Percentiles rank a stretch among this genome's conserved stretches.
phyloP scores from a whole-genome alignment of 192 early-diverging fungal genomes.

The Nowakowskiella sp. region DNA sequence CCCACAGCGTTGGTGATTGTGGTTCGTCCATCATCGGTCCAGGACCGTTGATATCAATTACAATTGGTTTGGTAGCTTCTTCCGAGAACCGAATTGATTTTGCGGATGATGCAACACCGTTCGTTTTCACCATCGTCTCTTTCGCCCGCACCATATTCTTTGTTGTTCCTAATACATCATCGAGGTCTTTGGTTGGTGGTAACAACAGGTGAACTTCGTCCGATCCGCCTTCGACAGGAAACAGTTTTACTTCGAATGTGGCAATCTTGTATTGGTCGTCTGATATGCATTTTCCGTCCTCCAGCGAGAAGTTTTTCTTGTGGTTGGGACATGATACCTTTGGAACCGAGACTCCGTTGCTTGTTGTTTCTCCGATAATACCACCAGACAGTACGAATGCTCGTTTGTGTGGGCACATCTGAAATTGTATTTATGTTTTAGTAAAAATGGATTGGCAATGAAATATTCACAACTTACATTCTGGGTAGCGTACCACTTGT shows the following conservation, averaged over 20 bases:
- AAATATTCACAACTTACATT: slow-evolving; percentile 28
- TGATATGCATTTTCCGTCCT: slow-evolving; percentile 42
- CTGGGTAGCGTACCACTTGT: slow-evolving; percentile 61
- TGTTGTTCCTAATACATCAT: slow-evolving; percentile 43
- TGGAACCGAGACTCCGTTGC: slow-evolving; percentile 19
- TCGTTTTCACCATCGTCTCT: too few species aligned
- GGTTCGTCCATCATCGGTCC: too few species aligned
- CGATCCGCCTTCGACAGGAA: too few species aligned
- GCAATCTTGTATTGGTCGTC: slow-evolving; percentile 34
- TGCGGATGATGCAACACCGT: too few species aligned
- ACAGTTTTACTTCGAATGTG: slow-evolving; percentile 56
- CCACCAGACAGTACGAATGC: slow-evolving; percentile 57
- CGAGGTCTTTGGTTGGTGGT: slow-evolving; percentile 33
- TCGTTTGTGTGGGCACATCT: slow-evolving; percentile 69
- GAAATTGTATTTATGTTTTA: background rate
- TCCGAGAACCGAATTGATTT: too few species aligned
- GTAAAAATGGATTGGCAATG: background rate
- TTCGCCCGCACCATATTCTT: slow-evolving; percentile 31
- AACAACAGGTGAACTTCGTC: slow-evolving; percentile 35
- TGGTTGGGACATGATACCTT: slow-evolving; percentile 64
- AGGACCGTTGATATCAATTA: too few species aligned
- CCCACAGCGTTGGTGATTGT: too few species aligned
- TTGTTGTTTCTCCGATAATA: slow-evolving; percentile 37
- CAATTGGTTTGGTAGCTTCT: too few species aligned
- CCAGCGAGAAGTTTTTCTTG: slow-evolving; percentile 52